A percentile compares a stretch with the other conserved stretches of the same genome.
phyloP scores from a whole-genome alignment of 257 asterid genomes.

The Scutellaria barbata region DNA sequence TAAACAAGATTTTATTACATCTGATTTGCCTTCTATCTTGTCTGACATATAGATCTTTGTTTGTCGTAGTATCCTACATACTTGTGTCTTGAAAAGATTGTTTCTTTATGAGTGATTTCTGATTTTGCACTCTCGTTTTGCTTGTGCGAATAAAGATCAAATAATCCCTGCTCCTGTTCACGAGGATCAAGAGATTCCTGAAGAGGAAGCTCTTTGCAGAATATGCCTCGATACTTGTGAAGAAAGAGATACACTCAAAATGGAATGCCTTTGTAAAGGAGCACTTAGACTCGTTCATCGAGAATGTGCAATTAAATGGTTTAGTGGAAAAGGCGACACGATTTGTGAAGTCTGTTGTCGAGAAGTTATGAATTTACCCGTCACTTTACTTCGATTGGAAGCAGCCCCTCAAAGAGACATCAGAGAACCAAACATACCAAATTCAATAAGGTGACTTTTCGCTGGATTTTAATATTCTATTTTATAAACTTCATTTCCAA shows the following conservation, averaged over 20 bases:
- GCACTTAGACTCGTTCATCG: conserved; percentile 74
- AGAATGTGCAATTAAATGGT: conserved; percentile 95
- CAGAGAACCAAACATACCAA: conserved; percentile 48
- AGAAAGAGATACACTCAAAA: conserved; percentile 71
- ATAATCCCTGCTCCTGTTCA: conserved; percentile 60
- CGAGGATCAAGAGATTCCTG: conserved; percentile 91
- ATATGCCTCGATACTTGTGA: conserved; percentile 85
- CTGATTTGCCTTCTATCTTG: not conserved
- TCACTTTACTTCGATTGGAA: conserved; percentile 74
- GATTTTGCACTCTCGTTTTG: conserved; percentile 15
- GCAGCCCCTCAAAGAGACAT: conserved; percentile 45
- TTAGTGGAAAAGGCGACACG: conserved; percentile 64
- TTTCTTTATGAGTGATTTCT: conserved; percentile 2
- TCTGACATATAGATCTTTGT: not conserved
- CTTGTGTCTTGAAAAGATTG: not conserved
- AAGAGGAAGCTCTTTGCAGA: conserved; percentile 96
- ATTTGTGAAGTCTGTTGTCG: conserved; percentile 80
- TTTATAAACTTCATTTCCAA: not conserved
- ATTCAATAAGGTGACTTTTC: conserved; percentile 44
- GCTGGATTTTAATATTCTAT: not conserved
- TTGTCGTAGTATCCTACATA: not conserved
- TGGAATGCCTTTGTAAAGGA: conserved; percentile 98
- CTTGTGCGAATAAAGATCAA: conserved; percentile 56
- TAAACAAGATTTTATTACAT: not conserved
- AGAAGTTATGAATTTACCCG: conserved; percentile 85